Conservation (phyloP, 2,329 filamentous ascomycete genomes). For the Scytalidium lignicola region DNA sequence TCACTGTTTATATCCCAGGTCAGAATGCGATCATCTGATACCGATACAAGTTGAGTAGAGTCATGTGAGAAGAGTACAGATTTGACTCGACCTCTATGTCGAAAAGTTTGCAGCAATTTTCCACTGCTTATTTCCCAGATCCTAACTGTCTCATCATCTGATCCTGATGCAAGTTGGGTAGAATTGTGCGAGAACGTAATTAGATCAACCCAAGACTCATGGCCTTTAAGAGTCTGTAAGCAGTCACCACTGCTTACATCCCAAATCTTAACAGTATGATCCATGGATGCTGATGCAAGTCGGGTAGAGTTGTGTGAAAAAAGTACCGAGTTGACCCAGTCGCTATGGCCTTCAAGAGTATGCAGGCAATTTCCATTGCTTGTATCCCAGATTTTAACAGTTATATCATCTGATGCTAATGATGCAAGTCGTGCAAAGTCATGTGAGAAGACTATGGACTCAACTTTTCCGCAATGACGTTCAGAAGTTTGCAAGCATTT, state of each 20-base stretch:
- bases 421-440: constrained; percentile 34
- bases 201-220: constrained; percentile 1
- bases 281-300: not conserved
- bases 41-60: constrained; percentile 76
- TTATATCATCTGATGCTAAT: constrained; percentile 81
- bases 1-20: constrained; percentile 90
- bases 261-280: constrained; percentile 9
- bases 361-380: not conserved
- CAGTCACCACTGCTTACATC: constrained; percentile 2
- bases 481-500: not conserved
- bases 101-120: constrained; percentile 71
- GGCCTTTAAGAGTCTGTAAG: constrained; percentile 13
- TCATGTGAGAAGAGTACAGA: constrained; percentile 72
- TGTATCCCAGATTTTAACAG: constrained; percentile 76
- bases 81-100: constrained; percentile 93
- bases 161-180: constrained; percentile 4
- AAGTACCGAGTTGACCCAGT: not conserved
- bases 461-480: not conserved
- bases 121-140: constrained; percentile 66
- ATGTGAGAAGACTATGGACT: constrained; percentile 2
- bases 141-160: constrained; percentile 4
- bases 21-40: constrained; percentile 89
- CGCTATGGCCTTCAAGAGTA: not conserved
- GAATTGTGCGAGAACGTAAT: constrained; percentile 31
- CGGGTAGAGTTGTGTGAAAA: not conserved